Base-by-base conservation (phyloP, 352 stramenopile genomes). In the Globisporangium lucens region DNA sequence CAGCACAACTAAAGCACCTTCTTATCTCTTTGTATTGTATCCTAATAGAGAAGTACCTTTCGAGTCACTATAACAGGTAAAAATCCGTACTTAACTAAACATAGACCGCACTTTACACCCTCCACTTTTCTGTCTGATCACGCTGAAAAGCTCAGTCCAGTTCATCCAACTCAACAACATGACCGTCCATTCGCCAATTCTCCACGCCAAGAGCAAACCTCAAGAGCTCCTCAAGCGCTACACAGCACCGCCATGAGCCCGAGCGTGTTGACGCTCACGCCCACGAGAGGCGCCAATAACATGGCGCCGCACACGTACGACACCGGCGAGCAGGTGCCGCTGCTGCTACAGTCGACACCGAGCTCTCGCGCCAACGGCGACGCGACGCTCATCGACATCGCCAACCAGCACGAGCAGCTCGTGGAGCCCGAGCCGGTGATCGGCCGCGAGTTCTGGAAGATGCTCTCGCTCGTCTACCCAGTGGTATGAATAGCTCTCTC, bases 401-500 rank as follows among this genome's bases (percentile, higher is more conserved):
- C 64, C 15, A 73, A 70, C 52, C 56, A 71, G 33, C 60, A 70
- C 30, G 72, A 78, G 60, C 71, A 60, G 15, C 58, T 76, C 72
- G 8, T 72, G 61, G 62, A 71, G 52, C 52, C 69, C 1, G 69
- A 74, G 46, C 69, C 69, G 24, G 59, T 57, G 35, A 35, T 63
- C 41, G 49, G 36, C 30, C 63, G 64, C 63, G 69, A 74, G 65
- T 66, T 74, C 38, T 60, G 55, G 35, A 68, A 61, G 27, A 64
- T 70, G 69, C 65, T 71, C 52, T 17, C 53, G 59, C 69, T 74
- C 69, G 65, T 65, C 22, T 74, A 74, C 60, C 69, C 65, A n/a
- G 65, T 74, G 66, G 70, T 82, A 7, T 53, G 59, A 46, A 46
- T 3, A 20, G 12, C 15, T 46, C 15, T 46, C 38, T 46, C 13